Percentiles rank a stretch among this genome's conserved stretches.
Conservation (phyloP, 2,329 filamentous ascomycete species). For the Calonectria naviculata region DNA sequence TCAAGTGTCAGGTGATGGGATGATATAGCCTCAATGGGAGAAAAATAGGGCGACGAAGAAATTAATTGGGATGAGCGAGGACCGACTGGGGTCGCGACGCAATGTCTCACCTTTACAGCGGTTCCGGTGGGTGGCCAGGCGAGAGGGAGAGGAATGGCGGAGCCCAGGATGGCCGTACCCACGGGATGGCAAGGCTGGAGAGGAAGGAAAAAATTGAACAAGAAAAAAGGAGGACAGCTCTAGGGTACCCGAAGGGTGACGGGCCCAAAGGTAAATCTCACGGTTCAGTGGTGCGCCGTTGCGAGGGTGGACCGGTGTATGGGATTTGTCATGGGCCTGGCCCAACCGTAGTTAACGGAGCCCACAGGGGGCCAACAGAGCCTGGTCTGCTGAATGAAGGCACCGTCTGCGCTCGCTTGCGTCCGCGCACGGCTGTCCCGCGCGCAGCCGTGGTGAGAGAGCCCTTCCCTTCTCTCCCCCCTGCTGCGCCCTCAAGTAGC, state of each 20-base stretch:
- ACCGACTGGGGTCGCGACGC: slow-evolving; percentile 1
- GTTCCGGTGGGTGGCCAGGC: neutral
- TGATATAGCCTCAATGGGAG: neutral
- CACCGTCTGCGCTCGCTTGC: neutral
- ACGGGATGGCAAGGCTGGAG: neutral
- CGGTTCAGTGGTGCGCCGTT: neutral
- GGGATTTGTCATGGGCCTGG: neutral
- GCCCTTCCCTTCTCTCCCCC: neutral
- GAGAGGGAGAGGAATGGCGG: neutral
- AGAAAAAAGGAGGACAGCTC: neutral
- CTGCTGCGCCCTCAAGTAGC: neutral
- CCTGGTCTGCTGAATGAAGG: neutral
- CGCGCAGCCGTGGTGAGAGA: neutral
- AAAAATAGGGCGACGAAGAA: neutral
- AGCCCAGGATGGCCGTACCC: neutral
- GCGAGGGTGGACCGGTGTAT: neutral
- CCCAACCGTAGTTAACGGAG: neutral
- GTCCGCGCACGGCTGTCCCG: slow-evolving; percentile 8
- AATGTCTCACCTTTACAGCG: neutral
- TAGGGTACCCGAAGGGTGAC: neutral
- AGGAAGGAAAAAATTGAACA: neutral
- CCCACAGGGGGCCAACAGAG: neutral
- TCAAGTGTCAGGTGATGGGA: neutral
- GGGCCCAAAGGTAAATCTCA: neutral
- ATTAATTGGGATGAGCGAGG: slow-evolving; percentile 6